Percentiles rank a stretch among this genome's conserved stretches.
These are phyloP conservation scores for Neurospora pannonica DNA, from an alignment of 495 filamentous ascomycete genomes.

Conservation along the genomic window DNA sequence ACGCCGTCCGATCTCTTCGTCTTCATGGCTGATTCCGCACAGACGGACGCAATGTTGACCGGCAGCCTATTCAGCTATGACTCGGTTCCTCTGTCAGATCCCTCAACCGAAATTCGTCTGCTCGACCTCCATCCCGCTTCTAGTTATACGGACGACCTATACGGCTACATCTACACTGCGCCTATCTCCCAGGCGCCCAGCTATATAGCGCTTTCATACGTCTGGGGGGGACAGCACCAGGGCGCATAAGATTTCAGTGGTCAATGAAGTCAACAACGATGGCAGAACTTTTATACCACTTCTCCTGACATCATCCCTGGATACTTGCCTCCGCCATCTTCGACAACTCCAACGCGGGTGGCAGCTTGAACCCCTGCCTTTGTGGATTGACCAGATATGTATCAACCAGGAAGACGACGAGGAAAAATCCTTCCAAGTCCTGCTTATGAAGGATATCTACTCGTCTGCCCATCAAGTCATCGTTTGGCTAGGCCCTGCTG, in stretches of 20 bases:
- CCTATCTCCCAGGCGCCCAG: neutral
- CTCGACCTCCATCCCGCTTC: neutral
- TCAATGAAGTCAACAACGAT: neutral
- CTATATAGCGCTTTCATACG: neutral
- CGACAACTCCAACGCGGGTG: neutral
- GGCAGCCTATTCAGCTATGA: neutral
- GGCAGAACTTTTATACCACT: neutral
- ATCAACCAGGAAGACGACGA: conserved; percentile 19
- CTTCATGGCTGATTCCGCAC: neutral
- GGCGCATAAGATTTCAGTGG: neutral
- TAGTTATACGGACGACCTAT: neutral
- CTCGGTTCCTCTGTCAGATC: neutral
- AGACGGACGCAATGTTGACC: neutral
- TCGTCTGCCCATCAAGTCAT: conserved; percentile 7
- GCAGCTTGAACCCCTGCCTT: neutral
- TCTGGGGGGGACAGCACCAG: neutral
- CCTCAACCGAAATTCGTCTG: neutral
- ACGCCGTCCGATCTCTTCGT: neutral
- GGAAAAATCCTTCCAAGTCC: conserved; percentile 18
- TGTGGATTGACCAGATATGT: conserved; percentile 21
- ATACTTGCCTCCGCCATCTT: neutral
- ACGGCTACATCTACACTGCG: neutral
- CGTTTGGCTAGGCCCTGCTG: conserved; percentile 18
- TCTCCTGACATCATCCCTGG: neutral
- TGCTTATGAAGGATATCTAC: conserved; percentile 22